A percentile compares a stretch with the other conserved stretches of the same genome.
Conservation (phyloP, 2,329 filamentous ascomycete genomes). For the Cryphonectria japonica region DNA sequence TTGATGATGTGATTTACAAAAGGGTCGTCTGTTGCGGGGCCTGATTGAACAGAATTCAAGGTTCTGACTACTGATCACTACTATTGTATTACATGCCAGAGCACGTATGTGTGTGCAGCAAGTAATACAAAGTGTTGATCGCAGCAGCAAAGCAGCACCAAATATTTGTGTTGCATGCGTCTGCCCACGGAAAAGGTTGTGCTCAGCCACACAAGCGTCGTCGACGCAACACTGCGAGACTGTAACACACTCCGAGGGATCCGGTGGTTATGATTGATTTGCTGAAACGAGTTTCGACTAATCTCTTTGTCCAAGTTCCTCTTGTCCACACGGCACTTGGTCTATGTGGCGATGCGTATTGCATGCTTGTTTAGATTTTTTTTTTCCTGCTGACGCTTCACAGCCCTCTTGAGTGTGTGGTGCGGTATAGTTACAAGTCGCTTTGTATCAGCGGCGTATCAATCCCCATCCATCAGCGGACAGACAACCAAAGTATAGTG, state of each 20-base stretch:
- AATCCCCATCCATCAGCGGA: background rate
- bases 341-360: background rate
- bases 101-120: background rate
- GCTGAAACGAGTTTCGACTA: background rate
- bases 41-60: background rate
- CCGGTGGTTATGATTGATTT: background rate
- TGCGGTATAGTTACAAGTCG: too few species aligned
- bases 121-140: background rate
- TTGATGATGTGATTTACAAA: too few species aligned
- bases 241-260: background rate
- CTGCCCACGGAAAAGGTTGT: background rate
- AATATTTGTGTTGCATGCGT: too few species aligned
- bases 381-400: background rate
- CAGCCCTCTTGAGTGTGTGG: background rate
- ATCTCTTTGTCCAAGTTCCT: background rate
- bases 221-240: background rate
- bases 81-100: background rate
- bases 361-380: too few species aligned
- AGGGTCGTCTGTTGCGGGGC: too few species aligned
- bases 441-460: background rate
- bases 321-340: background rate
- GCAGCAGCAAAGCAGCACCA: background rate
- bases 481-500: background rate
- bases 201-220: background rate
- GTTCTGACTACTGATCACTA: background rate